These are phyloP conservation scores for Moringa oleifera DNA, from an alignment of 345 rosid genomes.

Conservation along the genomic window DNA sequence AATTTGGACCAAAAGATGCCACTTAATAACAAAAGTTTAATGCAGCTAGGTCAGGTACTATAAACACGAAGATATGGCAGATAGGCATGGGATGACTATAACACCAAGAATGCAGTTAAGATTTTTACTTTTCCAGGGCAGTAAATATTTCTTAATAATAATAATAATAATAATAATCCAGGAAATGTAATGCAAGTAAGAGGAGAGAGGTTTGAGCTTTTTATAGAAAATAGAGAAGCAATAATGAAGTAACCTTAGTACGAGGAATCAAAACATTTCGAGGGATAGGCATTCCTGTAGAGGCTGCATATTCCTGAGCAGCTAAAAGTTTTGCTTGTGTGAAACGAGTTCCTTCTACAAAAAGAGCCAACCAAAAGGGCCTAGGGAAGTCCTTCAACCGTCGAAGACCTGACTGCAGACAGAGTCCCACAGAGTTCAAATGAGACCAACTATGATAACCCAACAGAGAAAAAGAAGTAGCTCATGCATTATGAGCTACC, in stretches of 20 bases:
- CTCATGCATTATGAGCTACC: background rate
- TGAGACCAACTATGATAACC: background rate
- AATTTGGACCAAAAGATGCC: background rate
- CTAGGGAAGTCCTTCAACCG: conserved; percentile 72
- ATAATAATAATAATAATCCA: no score
- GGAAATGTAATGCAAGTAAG: no score
- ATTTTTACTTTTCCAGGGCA: no score
- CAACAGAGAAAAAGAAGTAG: background rate
- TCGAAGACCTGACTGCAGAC: conserved; percentile 79
- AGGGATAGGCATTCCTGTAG: conserved; percentile 79
- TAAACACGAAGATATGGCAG: background rate
- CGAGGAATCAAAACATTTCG: conserved; percentile 96
- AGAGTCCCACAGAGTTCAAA: conserved; percentile 23
- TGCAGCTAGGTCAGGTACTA: background rate
- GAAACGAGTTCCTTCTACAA: conserved; percentile 98
- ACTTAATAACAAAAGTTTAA: conserved; percentile 6
- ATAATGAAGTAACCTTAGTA: conserved; percentile 56
- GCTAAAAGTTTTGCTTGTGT: conserved; percentile 92
- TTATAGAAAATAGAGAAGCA: background rate
- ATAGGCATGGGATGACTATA: background rate
- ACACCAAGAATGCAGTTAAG: background rate
- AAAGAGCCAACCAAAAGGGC: conserved; percentile 97
- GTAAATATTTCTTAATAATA: no score
- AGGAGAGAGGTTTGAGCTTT: no score
- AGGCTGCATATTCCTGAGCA: conserved; percentile 85